Evolutionary conservation across 1,139 yeast species (phyloP).

Genomic region (Diutina catenulata): DNA sequence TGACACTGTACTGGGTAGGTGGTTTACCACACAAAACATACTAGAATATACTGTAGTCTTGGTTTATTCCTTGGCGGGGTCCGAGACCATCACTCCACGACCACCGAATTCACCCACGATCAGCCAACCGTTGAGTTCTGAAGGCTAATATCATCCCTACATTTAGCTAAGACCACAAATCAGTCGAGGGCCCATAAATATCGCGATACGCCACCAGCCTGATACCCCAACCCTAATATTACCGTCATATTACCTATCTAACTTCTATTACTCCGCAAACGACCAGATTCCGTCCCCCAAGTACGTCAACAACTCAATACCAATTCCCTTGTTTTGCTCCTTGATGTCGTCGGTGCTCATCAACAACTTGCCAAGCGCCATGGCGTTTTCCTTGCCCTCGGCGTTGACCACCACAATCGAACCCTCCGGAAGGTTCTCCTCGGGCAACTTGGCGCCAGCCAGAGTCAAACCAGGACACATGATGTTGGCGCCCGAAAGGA

Average conservation of each 20-base stretch:
- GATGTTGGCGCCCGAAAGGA: slow-evolving; percentile 86
- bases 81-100: no score
- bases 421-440: slow-evolving; percentile 49
- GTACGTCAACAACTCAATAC: slow-evolving; percentile 75
- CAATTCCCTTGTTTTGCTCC: slow-evolving; percentile 75
- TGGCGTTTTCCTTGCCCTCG: slow-evolving; percentile 84
- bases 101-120: no score
- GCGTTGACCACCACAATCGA: slow-evolving; percentile 75
- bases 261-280: slow-evolving; percentile 20
- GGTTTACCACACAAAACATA: no score
- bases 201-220: no score
- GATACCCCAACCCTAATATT: neutral
- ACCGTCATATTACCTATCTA: neutral
- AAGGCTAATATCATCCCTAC: no score
- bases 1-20: no score
- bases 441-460: slow-evolving; percentile 79
- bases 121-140: no score
- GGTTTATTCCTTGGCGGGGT: no score
- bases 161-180: no score
- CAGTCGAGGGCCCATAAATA: no score
- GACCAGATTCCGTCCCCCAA: slow-evolving; percentile 88
- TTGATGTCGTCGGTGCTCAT: slow-evolving; percentile 91
- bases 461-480: slow-evolving; percentile 98
- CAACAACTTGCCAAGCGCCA: slow-evolving; percentile 76
- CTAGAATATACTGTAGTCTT: no score